Conservation (phyloP, 345 rosid species). For the Balakata baccata region DNA sequence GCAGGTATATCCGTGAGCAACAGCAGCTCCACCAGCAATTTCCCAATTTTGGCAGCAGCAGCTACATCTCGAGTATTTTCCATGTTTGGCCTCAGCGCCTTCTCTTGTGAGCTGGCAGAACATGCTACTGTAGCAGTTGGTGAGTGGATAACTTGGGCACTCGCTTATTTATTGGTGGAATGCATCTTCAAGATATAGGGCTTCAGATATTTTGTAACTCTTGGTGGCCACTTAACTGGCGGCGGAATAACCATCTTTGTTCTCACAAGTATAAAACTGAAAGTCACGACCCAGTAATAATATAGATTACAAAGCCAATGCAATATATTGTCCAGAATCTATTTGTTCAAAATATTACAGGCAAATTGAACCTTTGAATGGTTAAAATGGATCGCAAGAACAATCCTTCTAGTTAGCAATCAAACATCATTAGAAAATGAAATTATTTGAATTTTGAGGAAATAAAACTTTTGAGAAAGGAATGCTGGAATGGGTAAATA, state of each 20-base stretch:
- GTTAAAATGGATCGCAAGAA: not conserved
- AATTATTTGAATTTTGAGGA: not conserved
- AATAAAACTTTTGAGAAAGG: not conserved
- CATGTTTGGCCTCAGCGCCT: conserved; percentile 57
- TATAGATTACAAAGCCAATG: not conserved
- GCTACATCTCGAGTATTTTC: conserved; percentile 74
- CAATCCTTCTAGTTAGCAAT: not conserved
- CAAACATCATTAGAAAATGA: not conserved
- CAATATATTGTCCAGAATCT: not conserved
- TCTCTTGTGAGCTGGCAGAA: conserved; percentile 73
- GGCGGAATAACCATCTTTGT: conserved; percentile 36
- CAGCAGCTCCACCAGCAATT: conserved; percentile 67
- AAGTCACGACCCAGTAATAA: not conserved
- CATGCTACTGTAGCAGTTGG: conserved; percentile 81
- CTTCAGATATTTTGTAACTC: conserved; percentile 54
- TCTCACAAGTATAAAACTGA: not conserved
- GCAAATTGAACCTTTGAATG: not conserved
- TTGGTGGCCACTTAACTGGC: conserved; percentile 57
- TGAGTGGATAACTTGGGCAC: conserved; percentile 75
- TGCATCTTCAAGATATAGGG: conserved; percentile 74
- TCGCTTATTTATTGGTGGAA: conserved; percentile 69
- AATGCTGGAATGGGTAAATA: not conserved
- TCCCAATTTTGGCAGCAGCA: conserved; percentile 82
- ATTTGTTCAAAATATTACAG: not conserved
- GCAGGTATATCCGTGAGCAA: conserved; percentile 71